phyloP scores from a whole-genome alignment of 1,284 basidiomycete species.

The Boletus semigastroideus region DNA sequence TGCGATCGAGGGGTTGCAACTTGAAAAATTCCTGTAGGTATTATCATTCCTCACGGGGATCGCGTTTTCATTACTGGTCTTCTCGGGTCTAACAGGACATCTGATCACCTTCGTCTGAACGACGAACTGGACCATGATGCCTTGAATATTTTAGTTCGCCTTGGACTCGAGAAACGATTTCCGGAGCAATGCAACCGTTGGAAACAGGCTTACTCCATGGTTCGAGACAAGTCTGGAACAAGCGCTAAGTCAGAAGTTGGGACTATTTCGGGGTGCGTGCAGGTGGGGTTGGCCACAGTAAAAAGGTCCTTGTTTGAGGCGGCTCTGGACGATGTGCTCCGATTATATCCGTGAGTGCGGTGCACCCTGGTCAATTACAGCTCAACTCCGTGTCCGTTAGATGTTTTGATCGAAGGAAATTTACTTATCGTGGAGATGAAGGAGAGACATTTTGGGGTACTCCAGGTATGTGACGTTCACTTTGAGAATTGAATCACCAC shows the following conservation, averaged over 20 bases:
- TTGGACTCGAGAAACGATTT: not conserved
- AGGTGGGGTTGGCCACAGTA: not conserved
- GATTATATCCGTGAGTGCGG: slow-evolving; percentile 23
- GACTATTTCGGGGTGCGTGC: not conserved
- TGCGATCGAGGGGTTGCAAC: not conserved
- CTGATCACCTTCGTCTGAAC: not conserved
- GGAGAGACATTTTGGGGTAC: not conserved
- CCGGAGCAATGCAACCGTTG: not conserved
- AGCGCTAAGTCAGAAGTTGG: not conserved
- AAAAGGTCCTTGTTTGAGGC: not conserved
- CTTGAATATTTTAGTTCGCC: not conserved
- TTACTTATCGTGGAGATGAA: not conserved
- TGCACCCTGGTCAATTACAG: not conserved
- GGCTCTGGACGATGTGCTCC: not conserved
- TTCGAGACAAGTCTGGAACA: not conserved
- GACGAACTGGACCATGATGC: not conserved
- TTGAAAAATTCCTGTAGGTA: not conserved
- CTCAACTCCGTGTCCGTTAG: slow-evolving; percentile 5
- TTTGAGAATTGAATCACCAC: no score
- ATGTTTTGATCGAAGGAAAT: slow-evolving; percentile 16
- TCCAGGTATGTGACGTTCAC: slow-evolving; percentile 8
- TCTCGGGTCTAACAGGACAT: not conserved
- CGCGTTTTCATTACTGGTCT: not conserved
- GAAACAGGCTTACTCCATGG: not conserved
- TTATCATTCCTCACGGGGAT: not conserved